These are phyloP conservation scores for Parachlorella kessleri DNA, from an alignment of 139 green algal genomes.

Conservation along the genomic window DNA sequence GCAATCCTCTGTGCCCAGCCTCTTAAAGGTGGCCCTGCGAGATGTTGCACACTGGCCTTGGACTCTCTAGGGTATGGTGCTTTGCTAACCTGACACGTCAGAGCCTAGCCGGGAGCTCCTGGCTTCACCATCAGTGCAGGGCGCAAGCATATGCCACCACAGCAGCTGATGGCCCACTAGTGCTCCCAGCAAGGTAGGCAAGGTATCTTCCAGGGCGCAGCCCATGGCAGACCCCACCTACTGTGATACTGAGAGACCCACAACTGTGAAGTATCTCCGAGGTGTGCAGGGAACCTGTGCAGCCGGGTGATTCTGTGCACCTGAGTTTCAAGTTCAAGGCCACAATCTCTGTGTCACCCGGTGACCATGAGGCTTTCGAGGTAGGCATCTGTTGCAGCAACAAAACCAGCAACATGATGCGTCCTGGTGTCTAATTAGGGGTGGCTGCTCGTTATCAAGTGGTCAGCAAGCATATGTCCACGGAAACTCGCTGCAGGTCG, in stretches of 20 bases:
- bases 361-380: conserved; percentile 24
- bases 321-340: not conserved
- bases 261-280: not conserved
- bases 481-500: too few species aligned
- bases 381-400: not conserved
- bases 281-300: not conserved
- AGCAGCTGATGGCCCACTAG: not conserved
- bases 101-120: not conserved
- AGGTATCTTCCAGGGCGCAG: not conserved
- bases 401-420: not conserved
- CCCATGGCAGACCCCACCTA: not conserved
- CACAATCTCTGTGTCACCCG: not conserved
- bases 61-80: not conserved
- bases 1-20: not conserved
- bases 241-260: not conserved
- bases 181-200: not conserved
- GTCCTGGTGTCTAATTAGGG: not conserved
- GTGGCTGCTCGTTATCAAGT: not conserved
- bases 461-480: not conserved
- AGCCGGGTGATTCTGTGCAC: conserved; percentile 7
- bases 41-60: not conserved
- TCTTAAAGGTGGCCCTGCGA: not conserved
- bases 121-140: not conserved
- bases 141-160: too few species aligned
- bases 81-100: not conserved